Evolutionary conservation across 345 rosid species (phyloP).

Genomic region (Eucalyptus globulus): DNA sequence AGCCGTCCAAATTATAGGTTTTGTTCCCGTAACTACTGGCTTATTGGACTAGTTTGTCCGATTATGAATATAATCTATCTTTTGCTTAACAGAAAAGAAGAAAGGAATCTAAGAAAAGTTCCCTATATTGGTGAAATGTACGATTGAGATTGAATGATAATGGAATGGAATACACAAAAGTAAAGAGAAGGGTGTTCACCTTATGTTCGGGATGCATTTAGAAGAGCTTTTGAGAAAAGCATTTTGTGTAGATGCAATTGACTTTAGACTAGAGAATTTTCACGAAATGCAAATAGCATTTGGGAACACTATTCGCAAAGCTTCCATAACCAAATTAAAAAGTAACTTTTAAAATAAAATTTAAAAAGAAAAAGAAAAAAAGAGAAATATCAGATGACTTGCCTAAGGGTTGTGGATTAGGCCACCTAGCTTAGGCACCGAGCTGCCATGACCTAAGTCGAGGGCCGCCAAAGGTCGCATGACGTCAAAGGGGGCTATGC

Average conservation of each 20-base stretch:
- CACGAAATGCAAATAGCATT: accelerated
- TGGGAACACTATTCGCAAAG: accelerated
- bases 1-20: background rate
- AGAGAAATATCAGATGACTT: accelerated
- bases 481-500: background rate
- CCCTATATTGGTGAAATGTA: background rate
- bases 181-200: background rate
- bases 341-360: no score
- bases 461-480: background rate
- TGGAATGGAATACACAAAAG: background rate
- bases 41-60: background rate
- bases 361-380: no score
- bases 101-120: background rate
- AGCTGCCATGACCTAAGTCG: background rate
- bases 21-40: background rate
- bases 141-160: background rate
- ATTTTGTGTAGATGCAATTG: background rate
- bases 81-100: background rate
- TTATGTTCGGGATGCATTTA: background rate
- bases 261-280: background rate
- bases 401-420: background rate
- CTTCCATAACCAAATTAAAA: background rate
- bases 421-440: background rate
- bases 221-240: background rate
- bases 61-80: background rate